Conservation (phyloP, 129 eudicot species). For the Cynara cardunculus region DNA sequence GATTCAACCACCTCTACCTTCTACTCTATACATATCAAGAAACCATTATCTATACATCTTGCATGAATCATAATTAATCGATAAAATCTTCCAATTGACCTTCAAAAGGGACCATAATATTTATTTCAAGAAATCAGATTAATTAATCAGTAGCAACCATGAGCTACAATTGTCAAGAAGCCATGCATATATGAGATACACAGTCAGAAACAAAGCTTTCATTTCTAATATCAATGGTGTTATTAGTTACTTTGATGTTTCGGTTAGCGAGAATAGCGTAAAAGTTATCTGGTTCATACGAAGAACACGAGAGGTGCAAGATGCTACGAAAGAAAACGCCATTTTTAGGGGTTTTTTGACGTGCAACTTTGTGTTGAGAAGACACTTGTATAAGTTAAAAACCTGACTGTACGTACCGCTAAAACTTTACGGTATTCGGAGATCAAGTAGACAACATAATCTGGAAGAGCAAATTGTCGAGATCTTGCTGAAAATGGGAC, state of each 20-base stretch:
- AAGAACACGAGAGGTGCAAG: background rate
- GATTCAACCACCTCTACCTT: constrained; percentile 23
- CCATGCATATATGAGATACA: constrained; percentile 1
- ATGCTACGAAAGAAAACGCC: background rate
- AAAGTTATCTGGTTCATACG: background rate
- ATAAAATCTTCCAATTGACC: background rate
- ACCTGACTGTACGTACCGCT: constrained; percentile 28
- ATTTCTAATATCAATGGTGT: background rate
- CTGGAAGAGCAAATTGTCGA: constrained; percentile 48
- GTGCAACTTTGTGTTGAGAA: background rate
- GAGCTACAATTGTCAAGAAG: background rate
- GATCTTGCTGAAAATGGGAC: constrained; percentile 56
- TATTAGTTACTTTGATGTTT: background rate
- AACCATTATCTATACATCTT: background rate
- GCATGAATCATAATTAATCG: background rate
- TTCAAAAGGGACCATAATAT: constrained; percentile 17
- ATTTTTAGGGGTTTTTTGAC: background rate
- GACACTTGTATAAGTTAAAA: background rate
- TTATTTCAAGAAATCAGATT: constrained; percentile 9
- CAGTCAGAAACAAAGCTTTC: background rate
- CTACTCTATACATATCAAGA: background rate
- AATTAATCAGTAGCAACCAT: background rate
- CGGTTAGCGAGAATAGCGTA: background rate
- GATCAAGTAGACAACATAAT: constrained; percentile 46
- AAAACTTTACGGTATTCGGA: constrained; percentile 67